A percentile compares a stretch with the other conserved stretches of the same genome.
phyloP scores from a whole-genome alignment of 2,329 filamentous ascomycete species.

The Aspergillus chevalieri region DNA sequence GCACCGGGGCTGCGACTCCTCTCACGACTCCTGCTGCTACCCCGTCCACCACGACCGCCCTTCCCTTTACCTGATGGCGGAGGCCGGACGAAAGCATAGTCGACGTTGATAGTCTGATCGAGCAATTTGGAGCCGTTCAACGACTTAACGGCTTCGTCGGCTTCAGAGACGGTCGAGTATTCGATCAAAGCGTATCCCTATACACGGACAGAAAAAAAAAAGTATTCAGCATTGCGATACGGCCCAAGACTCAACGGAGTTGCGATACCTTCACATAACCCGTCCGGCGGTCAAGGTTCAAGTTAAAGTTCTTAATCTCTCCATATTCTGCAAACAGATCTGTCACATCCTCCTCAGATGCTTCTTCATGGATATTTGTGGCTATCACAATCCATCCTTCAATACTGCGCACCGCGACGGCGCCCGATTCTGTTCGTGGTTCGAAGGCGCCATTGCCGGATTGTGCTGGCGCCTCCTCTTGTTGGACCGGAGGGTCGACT shows the following conservation, averaged over 20 bases:
- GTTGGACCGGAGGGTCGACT: constrained; percentile 34
- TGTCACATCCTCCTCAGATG: constrained; percentile 60
- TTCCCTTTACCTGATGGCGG: constrained; percentile 43
- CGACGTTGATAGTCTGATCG: constrained; percentile 59
- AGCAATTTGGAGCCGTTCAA: constrained; percentile 57
- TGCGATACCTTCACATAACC: constrained; percentile 59
- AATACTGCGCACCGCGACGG: constrained; percentile 59
- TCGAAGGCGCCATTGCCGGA: constrained; percentile 27
- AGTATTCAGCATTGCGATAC: not conserved
- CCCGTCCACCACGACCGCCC: constrained; percentile 32
- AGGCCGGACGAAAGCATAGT: constrained; percentile 62
- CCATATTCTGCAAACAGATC: constrained; percentile 62
- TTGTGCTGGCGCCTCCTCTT: constrained; percentile 27
- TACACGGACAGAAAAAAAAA: not conserved
- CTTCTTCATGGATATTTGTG: constrained; percentile 64
- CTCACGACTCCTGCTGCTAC: constrained; percentile 40
- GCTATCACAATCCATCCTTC: constrained; percentile 65
- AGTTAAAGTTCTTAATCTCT: constrained; percentile 61
- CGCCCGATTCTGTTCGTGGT: constrained; percentile 39
- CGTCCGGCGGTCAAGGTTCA: constrained; percentile 60
- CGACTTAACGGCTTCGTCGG: constrained; percentile 56
- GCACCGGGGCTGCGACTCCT: constrained; percentile 41
- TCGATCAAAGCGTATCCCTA: constrained; percentile 63
- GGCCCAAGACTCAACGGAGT: constrained; percentile 7
- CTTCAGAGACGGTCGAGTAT: constrained; percentile 58